Evolutionary conservation across 176 grass and related monocot genomes (phyloP).

Genomic region (Cenchrus americanus): DNA sequence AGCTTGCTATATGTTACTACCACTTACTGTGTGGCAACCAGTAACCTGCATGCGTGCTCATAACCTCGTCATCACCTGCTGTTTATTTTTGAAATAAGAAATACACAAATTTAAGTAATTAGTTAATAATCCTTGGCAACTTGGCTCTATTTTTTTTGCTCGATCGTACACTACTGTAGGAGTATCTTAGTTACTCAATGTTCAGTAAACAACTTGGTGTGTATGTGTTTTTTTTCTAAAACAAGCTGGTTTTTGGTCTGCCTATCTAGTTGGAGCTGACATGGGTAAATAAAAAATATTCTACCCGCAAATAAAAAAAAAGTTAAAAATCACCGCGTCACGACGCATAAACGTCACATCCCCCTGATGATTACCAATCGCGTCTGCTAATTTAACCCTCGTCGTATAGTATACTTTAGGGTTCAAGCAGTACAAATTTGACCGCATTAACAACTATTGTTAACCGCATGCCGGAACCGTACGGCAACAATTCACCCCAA

Average conservation of each 20-base stretch:
- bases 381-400: not conserved
- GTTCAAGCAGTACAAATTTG: not conserved
- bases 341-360: conserved; percentile 16
- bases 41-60: not conserved
- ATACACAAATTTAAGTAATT: not conserved
- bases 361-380: conserved; percentile 13
- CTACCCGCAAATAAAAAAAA: not conserved
- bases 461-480: conserved; percentile 10
- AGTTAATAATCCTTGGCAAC: not conserved
- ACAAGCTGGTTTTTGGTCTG: not conserved
- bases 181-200: not conserved
- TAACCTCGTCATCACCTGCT: not conserved
- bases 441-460: not conserved
- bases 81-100: too few species aligned
- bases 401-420: not conserved
- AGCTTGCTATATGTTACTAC: not conserved
- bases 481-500: not conserved
- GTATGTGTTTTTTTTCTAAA: not conserved
- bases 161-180: too few species aligned
- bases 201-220: not conserved
- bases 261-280: conserved; percentile 41
- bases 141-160: not conserved
- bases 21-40: not conserved
- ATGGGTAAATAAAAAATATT: not conserved
- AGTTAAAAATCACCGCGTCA: not conserved